phyloP scores from a whole-genome alignment of 2,329 filamentous ascomycete species.

The Penicillium sp. region DNA sequence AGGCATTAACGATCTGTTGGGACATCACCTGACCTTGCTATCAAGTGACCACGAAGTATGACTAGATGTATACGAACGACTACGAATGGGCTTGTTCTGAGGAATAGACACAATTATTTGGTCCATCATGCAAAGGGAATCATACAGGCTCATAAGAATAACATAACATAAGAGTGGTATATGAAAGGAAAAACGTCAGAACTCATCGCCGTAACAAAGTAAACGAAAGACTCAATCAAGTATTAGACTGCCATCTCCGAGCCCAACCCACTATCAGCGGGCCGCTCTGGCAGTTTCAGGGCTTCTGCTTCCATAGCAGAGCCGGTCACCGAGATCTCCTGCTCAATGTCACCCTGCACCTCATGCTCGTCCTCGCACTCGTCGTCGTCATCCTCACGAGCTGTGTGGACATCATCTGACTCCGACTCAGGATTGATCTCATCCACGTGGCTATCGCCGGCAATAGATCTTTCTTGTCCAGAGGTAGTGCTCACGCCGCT shows the following conservation, averaged over 20 bases:
- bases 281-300: slow-evolving; percentile 28
- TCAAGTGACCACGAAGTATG: slow-evolving; percentile 8
- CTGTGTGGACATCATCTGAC: slow-evolving; percentile 16
- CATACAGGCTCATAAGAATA: slow-evolving; percentile 11
- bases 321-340: slow-evolving; percentile 12
- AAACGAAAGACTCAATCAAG: slow-evolving; percentile 1
- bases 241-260: slow-evolving; percentile 24
- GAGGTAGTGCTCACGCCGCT: slow-evolving; percentile 42
- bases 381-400: slow-evolving; percentile 15
- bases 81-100: neutral
- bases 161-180: slow-evolving; percentile 21
- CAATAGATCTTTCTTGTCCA: slow-evolving; percentile 24
- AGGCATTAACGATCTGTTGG: slow-evolving; percentile 18
- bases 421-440: slow-evolving; percentile 19
- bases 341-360: slow-evolving; percentile 12
- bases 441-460: slow-evolving; percentile 15
- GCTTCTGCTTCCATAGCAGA: slow-evolving; percentile 20
- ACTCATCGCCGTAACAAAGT: slow-evolving; percentile 8
- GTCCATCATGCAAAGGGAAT: slow-evolving; percentile 17
- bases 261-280: slow-evolving; percentile 30
- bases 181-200: slow-evolving; percentile 22
- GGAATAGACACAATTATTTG: slow-evolving; percentile 4
- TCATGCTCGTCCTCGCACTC: slow-evolving; percentile 8
- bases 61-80: neutral
- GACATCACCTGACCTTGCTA: slow-evolving; percentile 17